Evolutionary conservation across 208 protist genomes (phyloP).

Genomic region (Trypanosoma scelopori): DNA sequence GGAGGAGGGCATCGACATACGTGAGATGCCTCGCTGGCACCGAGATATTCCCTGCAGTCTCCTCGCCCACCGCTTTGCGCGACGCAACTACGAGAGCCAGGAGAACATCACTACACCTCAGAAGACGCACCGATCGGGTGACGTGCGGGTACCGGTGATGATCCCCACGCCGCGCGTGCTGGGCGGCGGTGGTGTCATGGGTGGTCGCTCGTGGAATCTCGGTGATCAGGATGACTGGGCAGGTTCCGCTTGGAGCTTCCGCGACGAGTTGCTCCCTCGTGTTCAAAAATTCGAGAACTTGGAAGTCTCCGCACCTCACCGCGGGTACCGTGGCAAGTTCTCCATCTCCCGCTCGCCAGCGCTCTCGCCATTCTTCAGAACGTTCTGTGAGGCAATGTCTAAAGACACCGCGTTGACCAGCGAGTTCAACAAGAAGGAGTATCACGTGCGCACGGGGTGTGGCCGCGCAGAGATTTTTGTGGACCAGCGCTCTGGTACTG

Average conservation of each 20-base stretch:
- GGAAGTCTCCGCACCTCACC: slow-evolving; percentile 60
- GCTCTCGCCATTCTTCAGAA: slow-evolving; percentile 70
- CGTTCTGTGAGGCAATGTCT: slow-evolving; percentile 72
- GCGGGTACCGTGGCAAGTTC: slow-evolving; percentile 71
- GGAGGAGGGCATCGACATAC: slow-evolving; percentile 70
- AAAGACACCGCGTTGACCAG: slow-evolving; percentile 66
- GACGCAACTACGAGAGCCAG: slow-evolving; percentile 59
- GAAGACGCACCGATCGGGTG: slow-evolving; percentile 29
- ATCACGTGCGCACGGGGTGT: slow-evolving; percentile 45
- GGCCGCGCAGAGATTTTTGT: slow-evolving; percentile 65
- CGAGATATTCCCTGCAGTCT: slow-evolving; percentile 48
- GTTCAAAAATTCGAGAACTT: slow-evolving; percentile 62
- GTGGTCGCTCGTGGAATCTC: slow-evolving; percentile 70
- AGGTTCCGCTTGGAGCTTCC: slow-evolving; percentile 63
- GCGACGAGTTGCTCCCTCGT: slow-evolving; percentile 63
- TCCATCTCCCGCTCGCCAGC: slow-evolving; percentile 52
- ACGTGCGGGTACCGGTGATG: slow-evolving; percentile 38
- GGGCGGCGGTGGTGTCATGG: slow-evolving; percentile 79
- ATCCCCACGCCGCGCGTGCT: slow-evolving; percentile 76
- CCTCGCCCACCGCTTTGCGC: slow-evolving; percentile 56
- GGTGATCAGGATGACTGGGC: slow-evolving; percentile 71
- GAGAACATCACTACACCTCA: slow-evolving; percentile 56
- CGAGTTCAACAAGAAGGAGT: slow-evolving; percentile 69
- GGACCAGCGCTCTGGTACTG: slow-evolving; percentile 45
- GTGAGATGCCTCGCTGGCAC: slow-evolving; percentile 59